phyloP scores from a whole-genome alignment of 1,284 basidiomycete species.

The Marasmius oreades region DNA sequence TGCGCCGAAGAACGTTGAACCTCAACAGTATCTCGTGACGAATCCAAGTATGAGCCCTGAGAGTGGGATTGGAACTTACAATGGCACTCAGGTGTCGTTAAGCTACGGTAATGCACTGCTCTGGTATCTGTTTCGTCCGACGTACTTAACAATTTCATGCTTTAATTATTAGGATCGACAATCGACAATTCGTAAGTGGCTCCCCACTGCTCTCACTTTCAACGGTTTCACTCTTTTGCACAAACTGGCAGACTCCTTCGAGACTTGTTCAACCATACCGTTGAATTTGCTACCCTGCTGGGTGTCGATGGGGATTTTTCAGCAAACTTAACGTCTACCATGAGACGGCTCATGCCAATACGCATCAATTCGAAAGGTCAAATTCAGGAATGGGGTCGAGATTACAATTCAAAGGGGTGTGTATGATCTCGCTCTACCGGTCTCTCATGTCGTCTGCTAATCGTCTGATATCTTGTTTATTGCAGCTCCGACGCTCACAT shows the following conservation, averaged over 20 bases:
- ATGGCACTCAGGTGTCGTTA: conserved; percentile 15
- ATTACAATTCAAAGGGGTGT: conserved; percentile 11
- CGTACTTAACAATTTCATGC: background rate
- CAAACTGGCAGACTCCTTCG: conserved; percentile 12
- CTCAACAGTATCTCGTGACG: conserved; percentile 14
- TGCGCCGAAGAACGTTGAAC: conserved; percentile 12
- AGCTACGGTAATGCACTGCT: conserved; percentile 12
- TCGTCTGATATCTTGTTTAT: background rate
- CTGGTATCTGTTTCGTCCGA: background rate
- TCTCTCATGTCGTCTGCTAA: background rate
- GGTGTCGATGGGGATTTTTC: conserved; percentile 16
- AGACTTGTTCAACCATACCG: conserved; percentile 19
- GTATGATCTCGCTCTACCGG: background rate
- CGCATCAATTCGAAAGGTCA: conserved; percentile 17
- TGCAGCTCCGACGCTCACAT: conserved; percentile 2
- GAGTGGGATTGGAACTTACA: conserved; percentile 14
- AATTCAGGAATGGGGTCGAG: conserved; percentile 18
- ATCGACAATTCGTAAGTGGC: conserved; percentile 17
- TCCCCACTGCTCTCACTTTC: background rate
- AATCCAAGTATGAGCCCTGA: conserved; percentile 20
- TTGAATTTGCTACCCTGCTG: conserved; percentile 14
- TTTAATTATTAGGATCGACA: conserved; percentile 10
- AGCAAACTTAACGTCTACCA: conserved; percentile 12
- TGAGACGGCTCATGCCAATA: conserved; percentile 15
- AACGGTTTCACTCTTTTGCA: background rate